These are phyloP conservation scores for Penicillium sp. DNA, from an alignment of 2,329 filamentous ascomycete genomes.

Conservation along the genomic window DNA sequence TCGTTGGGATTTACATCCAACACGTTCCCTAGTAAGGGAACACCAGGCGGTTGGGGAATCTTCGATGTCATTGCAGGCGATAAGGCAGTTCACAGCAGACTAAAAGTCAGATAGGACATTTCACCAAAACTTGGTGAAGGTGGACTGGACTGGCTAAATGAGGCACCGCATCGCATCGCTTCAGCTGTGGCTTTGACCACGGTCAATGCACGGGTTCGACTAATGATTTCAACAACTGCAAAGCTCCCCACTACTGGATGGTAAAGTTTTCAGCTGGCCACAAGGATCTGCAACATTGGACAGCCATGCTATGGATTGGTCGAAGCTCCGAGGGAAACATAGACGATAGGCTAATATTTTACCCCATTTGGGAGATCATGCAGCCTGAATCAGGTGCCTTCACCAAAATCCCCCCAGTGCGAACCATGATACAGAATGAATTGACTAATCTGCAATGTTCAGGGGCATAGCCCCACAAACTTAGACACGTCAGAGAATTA, in stretches of 20 bases:
- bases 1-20: conserved; percentile 52
- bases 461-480: not conserved
- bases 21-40: conserved; percentile 55
- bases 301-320: not conserved
- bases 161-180: not conserved
- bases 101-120: not conserved
- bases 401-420: not conserved
- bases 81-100: not conserved
- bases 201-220: not conserved
- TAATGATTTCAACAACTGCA: not conserved
- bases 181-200: not conserved
- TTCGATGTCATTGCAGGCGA: not conserved
- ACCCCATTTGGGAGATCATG: not conserved
- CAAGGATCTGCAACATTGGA: not conserved
- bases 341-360: not conserved
- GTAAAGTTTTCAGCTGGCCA: not conserved
- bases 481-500: not conserved
- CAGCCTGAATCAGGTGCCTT: not conserved
- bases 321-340: not conserved
- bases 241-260: not conserved
- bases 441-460: not conserved
- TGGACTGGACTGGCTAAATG: not conserved
- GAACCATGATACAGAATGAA: not conserved
- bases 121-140: not conserved
- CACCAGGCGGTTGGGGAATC: conserved; percentile 53